Evolutionary conservation across 345 rosid genomes (phyloP).

Genomic region (Dimocarpus longan): DNA sequence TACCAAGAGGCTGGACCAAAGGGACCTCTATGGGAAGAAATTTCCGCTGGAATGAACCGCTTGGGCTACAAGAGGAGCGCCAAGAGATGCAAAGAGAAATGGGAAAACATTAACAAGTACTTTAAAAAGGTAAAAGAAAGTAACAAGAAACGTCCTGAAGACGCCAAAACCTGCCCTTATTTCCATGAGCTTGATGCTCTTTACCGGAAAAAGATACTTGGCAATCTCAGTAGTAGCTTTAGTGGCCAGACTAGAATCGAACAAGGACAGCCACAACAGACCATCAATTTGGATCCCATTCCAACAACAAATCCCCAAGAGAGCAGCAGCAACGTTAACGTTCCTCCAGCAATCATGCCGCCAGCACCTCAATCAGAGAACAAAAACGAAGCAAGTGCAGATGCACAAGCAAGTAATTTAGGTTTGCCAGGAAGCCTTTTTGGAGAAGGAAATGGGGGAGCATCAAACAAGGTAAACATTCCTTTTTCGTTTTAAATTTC

Average conservation of each 20-base stretch:
- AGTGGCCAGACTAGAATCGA: constrained; percentile 24
- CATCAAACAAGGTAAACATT: constrained; percentile 46
- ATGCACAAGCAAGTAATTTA: constrained; percentile 22
- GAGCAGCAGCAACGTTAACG: not conserved
- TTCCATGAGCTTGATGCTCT: constrained; percentile 81
- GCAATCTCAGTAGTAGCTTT: constrained; percentile 22
- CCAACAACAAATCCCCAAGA: constrained; percentile 34
- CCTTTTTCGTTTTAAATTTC: not conserved
- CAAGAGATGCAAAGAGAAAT: constrained; percentile 86
- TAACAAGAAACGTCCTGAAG: constrained; percentile 78
- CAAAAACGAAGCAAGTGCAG: constrained; percentile 24
- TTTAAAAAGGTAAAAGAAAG: constrained; percentile 91
- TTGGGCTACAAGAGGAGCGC: constrained; percentile 71
- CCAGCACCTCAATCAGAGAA: constrained; percentile 22
- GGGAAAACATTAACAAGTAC: constrained; percentile 94
- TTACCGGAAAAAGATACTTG: constrained; percentile 55
- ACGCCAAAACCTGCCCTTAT: constrained; percentile 89
- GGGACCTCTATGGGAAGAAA: constrained; percentile 87
- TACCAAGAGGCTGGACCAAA: constrained; percentile 75
- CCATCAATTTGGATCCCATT: constrained; percentile 17
- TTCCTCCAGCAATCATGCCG: constrained; percentile 5
- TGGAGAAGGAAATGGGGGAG: constrained; percentile 44
- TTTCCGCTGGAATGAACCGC: constrained; percentile 59
- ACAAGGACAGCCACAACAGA: constrained; percentile 22
- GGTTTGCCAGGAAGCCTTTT: constrained; percentile 23